A percentile compares a stretch with the other conserved stretches of the same genome.
phyloP scores from a whole-genome alignment of 2,329 filamentous ascomycete species.

The Fusarium pseudocircinatum region DNA sequence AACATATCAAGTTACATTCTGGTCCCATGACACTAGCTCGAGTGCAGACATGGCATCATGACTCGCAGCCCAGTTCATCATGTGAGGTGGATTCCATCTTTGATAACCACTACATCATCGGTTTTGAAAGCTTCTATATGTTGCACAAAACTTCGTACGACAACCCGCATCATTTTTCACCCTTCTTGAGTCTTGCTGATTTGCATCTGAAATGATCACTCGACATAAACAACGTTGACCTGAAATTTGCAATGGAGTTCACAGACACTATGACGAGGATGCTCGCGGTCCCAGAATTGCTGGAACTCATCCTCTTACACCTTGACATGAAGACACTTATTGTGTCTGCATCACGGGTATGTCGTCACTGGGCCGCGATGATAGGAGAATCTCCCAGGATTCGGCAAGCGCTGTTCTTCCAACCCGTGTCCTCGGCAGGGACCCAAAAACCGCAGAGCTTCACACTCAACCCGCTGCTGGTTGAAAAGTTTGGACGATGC shows the following conservation, averaged over 20 bases:
- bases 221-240: not conserved
- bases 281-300: conserved; percentile 34
- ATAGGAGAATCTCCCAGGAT: conserved; percentile 18
- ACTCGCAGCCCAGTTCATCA: not conserved
- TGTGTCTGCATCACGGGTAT: conserved; percentile 38
- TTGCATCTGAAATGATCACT: not conserved
- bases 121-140: not conserved
- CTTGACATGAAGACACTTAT: conserved; percentile 43
- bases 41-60: conserved; percentile 9
- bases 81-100: not conserved
- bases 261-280: not conserved
- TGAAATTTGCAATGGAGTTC: not conserved
- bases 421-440: not conserved
- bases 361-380: conserved; percentile 31
- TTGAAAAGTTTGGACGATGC: conserved; percentile 30
- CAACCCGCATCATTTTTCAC: not conserved
- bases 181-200: not conserved
- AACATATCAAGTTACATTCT: not conserved
- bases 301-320: conserved; percentile 41
- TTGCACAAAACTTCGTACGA: not conserved
- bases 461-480: conserved; percentile 26
- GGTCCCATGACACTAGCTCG: not conserved
- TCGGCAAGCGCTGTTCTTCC: conserved; percentile 30
- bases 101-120: not conserved
- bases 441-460: not conserved